Evolutionary conservation across 768 basidiomycete genomes (phyloP), one percentile per base, ranked within the genome.

Genomic region (Porpolomopsis calyptriformis): DNA sequence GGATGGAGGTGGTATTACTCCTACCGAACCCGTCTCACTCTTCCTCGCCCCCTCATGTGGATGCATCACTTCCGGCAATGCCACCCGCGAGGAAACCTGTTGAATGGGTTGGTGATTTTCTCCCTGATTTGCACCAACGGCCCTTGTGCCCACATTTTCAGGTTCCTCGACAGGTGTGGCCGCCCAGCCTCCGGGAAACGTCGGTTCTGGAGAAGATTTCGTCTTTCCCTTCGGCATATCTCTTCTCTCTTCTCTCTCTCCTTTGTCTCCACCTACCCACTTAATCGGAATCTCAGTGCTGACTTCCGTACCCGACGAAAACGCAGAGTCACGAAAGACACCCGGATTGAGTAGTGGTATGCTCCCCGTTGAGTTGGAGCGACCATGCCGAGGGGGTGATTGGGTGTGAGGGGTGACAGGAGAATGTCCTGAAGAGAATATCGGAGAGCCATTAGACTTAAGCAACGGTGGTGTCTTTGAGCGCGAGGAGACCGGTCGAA

Each of bases 281-380:
- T 75, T 73, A 43, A 80, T 75, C 2, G 80, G 76, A 34, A 76
- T 65, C 25, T 82, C 73, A 12, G 61, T 62, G 43, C 65, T 71
- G 43, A 61, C 60, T 29, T 65, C 73, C 40, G 65, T 73, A 40
- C 59, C 67, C 33, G 61, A 61, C 14, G 81, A 80, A 53, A 81
- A 71, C 4, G 70, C 72, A 23, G 84, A 84, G 55, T 84, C 81
- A 39, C 83, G 71, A 60, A 83, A 85, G 23, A 73, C 72, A 18
- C 70, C 72, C 14, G 77, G 65, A 29, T 74, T 69, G 8, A 85
- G 72, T 26, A 83, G 71, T 4, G 68, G 67, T 4, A 63, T 67
- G 42, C 49, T 47, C 22, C 36, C 40, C 45, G 49, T 22, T 26
- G 37, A 38, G 12, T 35, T 14, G 47, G 54, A 43, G 23, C 36